phyloP scores from a whole-genome alignment of 257 asterid species.

The Ajuga chamaepitys region DNA sequence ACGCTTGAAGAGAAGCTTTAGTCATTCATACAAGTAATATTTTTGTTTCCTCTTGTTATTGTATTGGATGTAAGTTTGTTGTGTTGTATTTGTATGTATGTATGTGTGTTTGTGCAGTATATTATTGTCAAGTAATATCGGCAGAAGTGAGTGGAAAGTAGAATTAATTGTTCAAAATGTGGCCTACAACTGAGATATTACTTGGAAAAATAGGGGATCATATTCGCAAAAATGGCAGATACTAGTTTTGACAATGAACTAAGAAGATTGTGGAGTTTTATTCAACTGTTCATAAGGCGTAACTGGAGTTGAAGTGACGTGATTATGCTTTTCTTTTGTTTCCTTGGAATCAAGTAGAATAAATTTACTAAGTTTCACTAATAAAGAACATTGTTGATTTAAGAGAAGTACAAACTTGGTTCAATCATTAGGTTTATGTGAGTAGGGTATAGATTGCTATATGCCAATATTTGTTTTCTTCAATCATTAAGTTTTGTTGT shows the following conservation, averaged over 20 bases:
- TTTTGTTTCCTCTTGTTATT: background rate
- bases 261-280: background rate
- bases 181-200: background rate
- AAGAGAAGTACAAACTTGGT: too few relatives aligned
- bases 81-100: too few relatives aligned
- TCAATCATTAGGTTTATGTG: too few relatives aligned
- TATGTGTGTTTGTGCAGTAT: background rate
- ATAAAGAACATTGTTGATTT: too few relatives aligned
- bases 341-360: too few relatives aligned
- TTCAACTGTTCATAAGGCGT: background rate
- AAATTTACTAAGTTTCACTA: too few relatives aligned
- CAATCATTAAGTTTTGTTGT: background rate
- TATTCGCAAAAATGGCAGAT: background rate
- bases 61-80: background rate
- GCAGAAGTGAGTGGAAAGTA: background rate
- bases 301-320: background rate
- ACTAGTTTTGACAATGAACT: background rate
- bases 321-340: too few relatives aligned
- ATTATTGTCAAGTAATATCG: background rate
- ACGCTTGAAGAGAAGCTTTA: conserved; percentile 51
- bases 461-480: too few relatives aligned
- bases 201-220: background rate
- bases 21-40: conserved; percentile 49
- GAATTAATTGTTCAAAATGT: background rate
- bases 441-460: too few relatives aligned